Evolutionary conservation across 345 rosid genomes (phyloP).

Genomic region (Brassica cretica): DNA sequence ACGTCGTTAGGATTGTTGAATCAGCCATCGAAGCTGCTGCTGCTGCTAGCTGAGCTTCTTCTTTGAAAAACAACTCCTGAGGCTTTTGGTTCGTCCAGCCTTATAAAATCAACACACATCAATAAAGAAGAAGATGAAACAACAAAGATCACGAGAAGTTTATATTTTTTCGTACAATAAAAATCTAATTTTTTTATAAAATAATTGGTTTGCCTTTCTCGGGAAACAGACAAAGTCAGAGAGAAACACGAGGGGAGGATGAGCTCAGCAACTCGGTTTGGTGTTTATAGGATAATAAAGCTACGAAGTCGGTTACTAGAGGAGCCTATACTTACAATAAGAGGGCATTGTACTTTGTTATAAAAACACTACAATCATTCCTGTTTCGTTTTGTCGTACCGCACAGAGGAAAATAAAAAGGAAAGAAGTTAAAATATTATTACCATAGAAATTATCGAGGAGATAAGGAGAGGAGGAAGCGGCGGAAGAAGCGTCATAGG

Average conservation of each 20-base stretch:
- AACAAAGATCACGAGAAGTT: conserved; percentile 31
- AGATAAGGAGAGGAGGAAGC: conserved; percentile 67
- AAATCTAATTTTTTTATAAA: neutral
- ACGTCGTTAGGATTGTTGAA: conserved; percentile 49
- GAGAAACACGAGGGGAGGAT: conserved; percentile 30
- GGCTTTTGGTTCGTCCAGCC: conserved; percentile 65
- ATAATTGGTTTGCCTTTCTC: neutral
- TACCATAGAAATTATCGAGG: conserved; percentile 79
- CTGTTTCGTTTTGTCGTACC: conserved; percentile 6
- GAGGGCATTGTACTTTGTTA: conserved; percentile 1
- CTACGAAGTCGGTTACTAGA: conserved; percentile 36
- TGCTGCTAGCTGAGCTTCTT: conserved; percentile 39
- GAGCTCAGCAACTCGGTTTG: conserved; percentile 27
- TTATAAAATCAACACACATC: neutral
- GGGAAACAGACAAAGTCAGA: conserved; percentile 37
- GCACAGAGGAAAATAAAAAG: neutral
- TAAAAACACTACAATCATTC: conserved; percentile 11
- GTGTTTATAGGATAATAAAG: conserved; percentile 18
- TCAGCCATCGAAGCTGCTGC: conserved; percentile 47
- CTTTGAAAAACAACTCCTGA: conserved; percentile 45
- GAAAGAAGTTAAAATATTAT: conserved; percentile 24
- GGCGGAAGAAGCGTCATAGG: conserved; percentile 60
- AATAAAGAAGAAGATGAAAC: neutral
- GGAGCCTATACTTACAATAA: conserved; percentile 10
- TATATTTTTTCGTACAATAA: neutral